A percentile compares a stretch with the other conserved stretches of the same genome.
phyloP scores from a whole-genome alignment of 495 filamentous ascomycete genomes.

The Cetradonia linearis region DNA sequence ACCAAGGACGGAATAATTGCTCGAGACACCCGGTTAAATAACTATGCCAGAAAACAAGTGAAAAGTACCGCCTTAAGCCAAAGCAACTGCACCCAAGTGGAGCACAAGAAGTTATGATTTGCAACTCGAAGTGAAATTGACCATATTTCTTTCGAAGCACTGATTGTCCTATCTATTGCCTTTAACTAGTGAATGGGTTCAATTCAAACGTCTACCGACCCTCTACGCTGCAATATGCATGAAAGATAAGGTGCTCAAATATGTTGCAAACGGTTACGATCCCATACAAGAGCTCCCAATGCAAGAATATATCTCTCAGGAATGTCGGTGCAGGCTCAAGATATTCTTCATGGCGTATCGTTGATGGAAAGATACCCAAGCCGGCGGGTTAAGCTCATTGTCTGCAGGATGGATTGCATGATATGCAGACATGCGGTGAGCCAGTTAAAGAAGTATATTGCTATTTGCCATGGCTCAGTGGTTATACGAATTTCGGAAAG shows the following conservation, averaged over 20 bases:
- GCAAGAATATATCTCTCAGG: background rate
- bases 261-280: background rate
- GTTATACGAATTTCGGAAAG: background rate
- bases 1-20: too few species aligned
- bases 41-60: too few species aligned
- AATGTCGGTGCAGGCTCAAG: background rate
- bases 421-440: background rate
- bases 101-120: too few species aligned
- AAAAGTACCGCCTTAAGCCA: too few species aligned
- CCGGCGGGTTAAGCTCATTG: background rate
- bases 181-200: too few species aligned
- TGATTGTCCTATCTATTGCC: too few species aligned
- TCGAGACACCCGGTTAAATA: background rate
- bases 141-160: too few species aligned
- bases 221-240: background rate
- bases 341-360: background rate
- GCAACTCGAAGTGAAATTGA: too few species aligned
- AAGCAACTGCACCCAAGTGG: too few species aligned
- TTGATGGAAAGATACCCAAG: background rate
- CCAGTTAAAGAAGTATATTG: background rate
- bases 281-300: background rate
- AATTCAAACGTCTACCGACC: background rate
- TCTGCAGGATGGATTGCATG: background rate
- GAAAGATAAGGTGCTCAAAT: background rate
- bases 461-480: background rate